Evolutionary conservation across 2,329 filamentous ascomycete genomes (phyloP).

Genomic region (Xylaria sp.): DNA sequence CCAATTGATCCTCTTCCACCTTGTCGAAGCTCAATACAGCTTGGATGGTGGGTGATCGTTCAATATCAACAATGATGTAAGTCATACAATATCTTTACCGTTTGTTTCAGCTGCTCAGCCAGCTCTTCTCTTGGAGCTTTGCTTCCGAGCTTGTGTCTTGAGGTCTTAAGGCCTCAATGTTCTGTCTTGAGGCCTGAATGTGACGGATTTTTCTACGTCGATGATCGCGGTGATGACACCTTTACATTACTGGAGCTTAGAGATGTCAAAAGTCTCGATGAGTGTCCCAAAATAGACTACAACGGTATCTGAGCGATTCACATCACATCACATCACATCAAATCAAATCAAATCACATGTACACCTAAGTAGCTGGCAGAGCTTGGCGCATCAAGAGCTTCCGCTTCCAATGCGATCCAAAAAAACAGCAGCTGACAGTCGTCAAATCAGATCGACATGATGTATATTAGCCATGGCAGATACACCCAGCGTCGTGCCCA

Average conservation of each 20-base stretch:
- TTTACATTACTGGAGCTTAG: constrained; percentile 56
- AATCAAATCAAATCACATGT: too few relatives aligned
- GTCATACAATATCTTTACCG: too few relatives aligned
- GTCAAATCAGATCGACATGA: constrained; percentile 51
- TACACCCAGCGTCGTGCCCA: constrained; percentile 25
- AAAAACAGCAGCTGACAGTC: constrained; percentile 18
- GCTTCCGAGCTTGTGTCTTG: background rate
- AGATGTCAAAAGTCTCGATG: constrained; percentile 63
- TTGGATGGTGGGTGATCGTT: background rate
- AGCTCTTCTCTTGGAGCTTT: background rate
- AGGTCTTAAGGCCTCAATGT: background rate
- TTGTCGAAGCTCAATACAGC: too few relatives aligned
- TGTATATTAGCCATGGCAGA: constrained; percentile 37
- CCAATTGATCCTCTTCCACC: background rate
- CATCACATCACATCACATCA: too few relatives aligned
- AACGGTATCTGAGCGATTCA: constrained; percentile 93
- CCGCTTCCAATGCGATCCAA: background rate
- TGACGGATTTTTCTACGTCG: background rate
- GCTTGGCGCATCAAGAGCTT: constrained; percentile 2
- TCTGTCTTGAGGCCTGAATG: too few relatives aligned
- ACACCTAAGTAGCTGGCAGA: constrained; percentile 22
- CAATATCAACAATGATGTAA: background rate
- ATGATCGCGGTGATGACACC: constrained; percentile 63
- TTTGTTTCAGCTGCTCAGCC: too few relatives aligned
- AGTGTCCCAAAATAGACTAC: constrained; percentile 81